Percentiles rank a stretch among this genome's conserved stretches.
These are phyloP conservation scores for Penicillium psychrosexuale DNA, from an alignment of 2,329 filamentous ascomycete species.

Conservation along the genomic window DNA sequence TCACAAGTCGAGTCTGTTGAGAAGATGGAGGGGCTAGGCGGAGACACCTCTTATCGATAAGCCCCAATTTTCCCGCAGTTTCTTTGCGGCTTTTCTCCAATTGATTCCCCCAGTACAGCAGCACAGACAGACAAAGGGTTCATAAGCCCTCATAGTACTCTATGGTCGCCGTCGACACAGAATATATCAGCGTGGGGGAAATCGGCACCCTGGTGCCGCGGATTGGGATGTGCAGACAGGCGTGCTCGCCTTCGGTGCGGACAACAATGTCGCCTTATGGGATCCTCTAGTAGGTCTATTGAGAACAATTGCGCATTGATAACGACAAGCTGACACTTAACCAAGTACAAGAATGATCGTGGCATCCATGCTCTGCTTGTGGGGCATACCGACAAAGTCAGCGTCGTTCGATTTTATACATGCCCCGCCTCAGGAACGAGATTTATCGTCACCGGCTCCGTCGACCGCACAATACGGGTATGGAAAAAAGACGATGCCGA, in stretches of 20 bases:
- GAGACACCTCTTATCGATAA: conserved; percentile 41
- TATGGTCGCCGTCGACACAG: conserved; percentile 42
- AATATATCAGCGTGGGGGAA: conserved; percentile 77
- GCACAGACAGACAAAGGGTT: conserved; percentile 1
- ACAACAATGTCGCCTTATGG: conserved; percentile 88
- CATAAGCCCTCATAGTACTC: conserved; percentile 11
- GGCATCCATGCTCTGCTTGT: conserved; percentile 67
- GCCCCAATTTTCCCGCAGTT: conserved; percentile 23
- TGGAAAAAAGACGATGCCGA: conserved; percentile 45
- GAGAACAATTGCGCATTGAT: background rate
- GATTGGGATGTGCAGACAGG: conserved; percentile 75
- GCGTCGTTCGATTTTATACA: conserved; percentile 75
- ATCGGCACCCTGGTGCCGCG: conserved; percentile 81
- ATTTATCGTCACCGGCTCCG: conserved; percentile 73
- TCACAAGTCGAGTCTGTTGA: background rate
- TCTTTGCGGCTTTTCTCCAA: conserved; percentile 22
- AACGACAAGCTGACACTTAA: conserved; percentile 13
- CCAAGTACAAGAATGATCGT: conserved; percentile 42
- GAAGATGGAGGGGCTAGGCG: conserved; percentile 16
- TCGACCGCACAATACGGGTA: conserved; percentile 72
- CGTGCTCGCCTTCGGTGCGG: conserved; percentile 81
- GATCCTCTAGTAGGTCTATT: conserved; percentile 63
- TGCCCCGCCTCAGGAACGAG: conserved; percentile 47
- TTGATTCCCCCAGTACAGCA: background rate
- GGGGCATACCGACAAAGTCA: conserved; percentile 77